Conservation (phyloP, 2,329 filamentous ascomycete species). For the Ophiobolus disseminans region DNA sequence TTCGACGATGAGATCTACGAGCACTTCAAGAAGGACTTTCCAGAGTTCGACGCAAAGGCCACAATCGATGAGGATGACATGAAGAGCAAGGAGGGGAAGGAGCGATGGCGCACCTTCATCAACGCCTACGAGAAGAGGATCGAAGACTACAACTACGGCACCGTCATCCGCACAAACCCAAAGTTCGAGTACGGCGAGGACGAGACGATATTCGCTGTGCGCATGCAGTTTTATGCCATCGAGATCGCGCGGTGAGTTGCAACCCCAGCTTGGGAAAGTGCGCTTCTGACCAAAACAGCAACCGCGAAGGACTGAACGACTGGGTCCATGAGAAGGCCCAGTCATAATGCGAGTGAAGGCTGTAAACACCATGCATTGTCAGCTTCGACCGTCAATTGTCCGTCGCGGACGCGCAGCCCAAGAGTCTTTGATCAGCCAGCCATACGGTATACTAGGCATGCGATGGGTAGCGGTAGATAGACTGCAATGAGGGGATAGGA, state of each 20-base stretch:
- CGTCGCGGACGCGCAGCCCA: no score
- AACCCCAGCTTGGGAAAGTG: neutral
- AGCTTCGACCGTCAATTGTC: neutral
- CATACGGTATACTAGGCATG: no score
- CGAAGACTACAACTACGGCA: conserved; percentile 98
- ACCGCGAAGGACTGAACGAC: conserved; percentile 88
- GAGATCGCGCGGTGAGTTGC: conserved; percentile 70
- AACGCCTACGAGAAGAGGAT: conserved; percentile 91
- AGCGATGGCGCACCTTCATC: conserved; percentile 93
- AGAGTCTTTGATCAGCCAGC: no score
- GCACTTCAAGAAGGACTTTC: conserved; percentile 86
- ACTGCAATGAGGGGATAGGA: no score
- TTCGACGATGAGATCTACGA: conserved; percentile 94
- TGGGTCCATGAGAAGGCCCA: conserved; percentile 92
- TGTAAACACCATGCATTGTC: neutral
- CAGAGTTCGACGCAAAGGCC: conserved; percentile 84
- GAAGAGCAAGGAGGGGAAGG: conserved; percentile 97
- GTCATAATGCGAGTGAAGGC: conserved; percentile 30
- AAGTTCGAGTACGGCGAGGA: conserved; percentile 86
- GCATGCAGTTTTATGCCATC: conserved; percentile 85
- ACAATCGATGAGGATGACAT: conserved; percentile 90
- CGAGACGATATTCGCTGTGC: conserved; percentile 85
- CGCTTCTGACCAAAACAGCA: conserved; percentile 58
- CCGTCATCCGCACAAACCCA: conserved; percentile 81
- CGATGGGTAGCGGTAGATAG: no score